Evolutionary conservation across 768 basidiomycete genomes (phyloP).

Genomic region (Cubamyces lactineus): DNA sequence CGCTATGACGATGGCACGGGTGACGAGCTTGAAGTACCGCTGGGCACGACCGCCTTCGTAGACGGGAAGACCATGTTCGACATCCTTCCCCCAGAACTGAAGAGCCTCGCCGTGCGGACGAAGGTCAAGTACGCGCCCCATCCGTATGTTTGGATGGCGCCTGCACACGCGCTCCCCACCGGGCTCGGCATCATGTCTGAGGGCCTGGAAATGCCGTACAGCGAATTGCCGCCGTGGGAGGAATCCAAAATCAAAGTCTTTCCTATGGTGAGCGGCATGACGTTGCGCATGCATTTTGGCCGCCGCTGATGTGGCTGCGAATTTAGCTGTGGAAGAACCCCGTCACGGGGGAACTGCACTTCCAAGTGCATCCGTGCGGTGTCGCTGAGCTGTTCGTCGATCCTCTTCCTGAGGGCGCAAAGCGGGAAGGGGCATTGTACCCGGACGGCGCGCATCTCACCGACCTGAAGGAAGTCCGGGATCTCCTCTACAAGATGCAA

Average conservation of each 20-base stretch:
- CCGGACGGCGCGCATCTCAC: constrained; percentile 82
- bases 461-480: constrained; percentile 72
- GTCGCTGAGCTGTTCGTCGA: constrained; percentile 66
- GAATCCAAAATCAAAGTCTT: constrained; percentile 73
- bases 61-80: constrained; percentile 86
- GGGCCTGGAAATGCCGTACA: constrained; percentile 64
- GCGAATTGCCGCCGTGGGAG: constrained; percentile 82
- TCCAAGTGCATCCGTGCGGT: constrained; percentile 90
- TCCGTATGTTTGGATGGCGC: constrained; percentile 91
- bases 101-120: constrained; percentile 79
- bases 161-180: constrained; percentile 70
- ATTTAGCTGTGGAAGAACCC: constrained; percentile 55
- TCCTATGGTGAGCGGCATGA: constrained; percentile 52
- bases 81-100: constrained; percentile 66
- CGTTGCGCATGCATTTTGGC: neutral
- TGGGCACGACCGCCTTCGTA: constrained; percentile 86
- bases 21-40: constrained; percentile 78
- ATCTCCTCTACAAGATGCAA: constrained; percentile 83
- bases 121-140: constrained; percentile 82
- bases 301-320: neutral
- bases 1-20: constrained; percentile 88
- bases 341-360: constrained; percentile 76
- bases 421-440: constrained; percentile 67
- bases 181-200: constrained; percentile 85
- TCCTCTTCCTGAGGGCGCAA: constrained; percentile 67